These are phyloP conservation scores for Ormosia emarginata DNA, from an alignment of 306 rosid genomes.

Conservation along the genomic window DNA sequence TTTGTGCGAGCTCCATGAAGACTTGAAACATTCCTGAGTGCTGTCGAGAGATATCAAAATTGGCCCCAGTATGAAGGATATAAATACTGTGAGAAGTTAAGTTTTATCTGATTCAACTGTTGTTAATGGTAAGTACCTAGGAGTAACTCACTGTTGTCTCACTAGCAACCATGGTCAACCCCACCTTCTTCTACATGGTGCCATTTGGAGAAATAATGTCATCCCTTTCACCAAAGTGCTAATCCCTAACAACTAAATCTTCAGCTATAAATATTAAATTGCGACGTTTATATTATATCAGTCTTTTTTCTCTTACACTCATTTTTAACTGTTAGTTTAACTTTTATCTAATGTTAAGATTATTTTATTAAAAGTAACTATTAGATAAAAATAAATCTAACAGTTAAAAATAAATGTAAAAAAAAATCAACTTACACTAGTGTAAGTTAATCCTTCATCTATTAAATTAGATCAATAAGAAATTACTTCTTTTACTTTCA, in stretches of 20 bases:
- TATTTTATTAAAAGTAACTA: no score
- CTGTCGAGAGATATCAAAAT: slow-evolving; percentile 50
- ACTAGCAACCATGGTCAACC: slow-evolving; percentile 9
- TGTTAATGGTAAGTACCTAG: not conserved
- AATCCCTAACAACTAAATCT: slow-evolving; percentile 30
- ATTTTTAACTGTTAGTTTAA: no score
- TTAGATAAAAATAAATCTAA: no score
- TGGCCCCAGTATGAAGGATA: slow-evolving; percentile 14
- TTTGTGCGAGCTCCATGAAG: slow-evolving; percentile 91
- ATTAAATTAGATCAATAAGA: slow-evolving; percentile 12
- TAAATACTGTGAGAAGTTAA: not conserved
- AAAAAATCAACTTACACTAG: no score
- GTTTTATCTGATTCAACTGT: not conserved
- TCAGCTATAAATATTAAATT: not conserved
- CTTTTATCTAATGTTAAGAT: no score
- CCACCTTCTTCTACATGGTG: not conserved
- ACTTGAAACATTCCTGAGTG: slow-evolving; percentile 94
- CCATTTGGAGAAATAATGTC: slow-evolving; percentile 20
- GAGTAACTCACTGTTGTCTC: not conserved
- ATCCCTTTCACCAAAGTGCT: slow-evolving; percentile 15
- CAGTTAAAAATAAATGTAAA: no score
- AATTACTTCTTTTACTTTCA: not conserved
- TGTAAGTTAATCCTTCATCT: no score
- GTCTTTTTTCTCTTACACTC: no score
- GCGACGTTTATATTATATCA: no score